Conservation (phyloP, 192 early-diverging fungal species). For the Ambispora gerdemannii region DNA sequence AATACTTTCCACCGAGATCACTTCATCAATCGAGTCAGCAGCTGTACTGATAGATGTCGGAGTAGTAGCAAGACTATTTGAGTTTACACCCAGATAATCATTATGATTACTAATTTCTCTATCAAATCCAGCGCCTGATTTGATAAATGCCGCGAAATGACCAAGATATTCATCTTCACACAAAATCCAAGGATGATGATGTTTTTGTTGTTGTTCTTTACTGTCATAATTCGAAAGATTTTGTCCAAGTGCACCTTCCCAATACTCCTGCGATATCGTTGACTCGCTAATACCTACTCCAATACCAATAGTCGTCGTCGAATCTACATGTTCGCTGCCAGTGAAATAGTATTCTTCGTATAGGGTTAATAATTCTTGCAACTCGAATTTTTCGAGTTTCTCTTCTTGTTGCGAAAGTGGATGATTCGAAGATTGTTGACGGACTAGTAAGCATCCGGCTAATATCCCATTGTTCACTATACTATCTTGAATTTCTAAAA, state of each 20-base stretch:
- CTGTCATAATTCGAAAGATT: not conserved
- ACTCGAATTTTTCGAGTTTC: constrained; percentile 32
- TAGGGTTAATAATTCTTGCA: constrained; percentile 26
- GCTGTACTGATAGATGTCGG: constrained; percentile 27
- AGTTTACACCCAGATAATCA: constrained; percentile 22
- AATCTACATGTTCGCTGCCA: not conserved
- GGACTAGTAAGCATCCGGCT: constrained; percentile 39
- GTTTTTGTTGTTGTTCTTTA: not conserved
- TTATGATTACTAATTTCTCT: not conserved
- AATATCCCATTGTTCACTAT: constrained; percentile 37
- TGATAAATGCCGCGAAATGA: constrained; percentile 49
- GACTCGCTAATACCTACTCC: constrained; percentile 27
- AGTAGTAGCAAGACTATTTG: constrained; percentile 28
- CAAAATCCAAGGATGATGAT: constrained; percentile 34
- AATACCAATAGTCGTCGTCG: not conserved
- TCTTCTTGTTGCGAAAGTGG: constrained; percentile 30
- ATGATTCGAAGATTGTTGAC: constrained; percentile 6
- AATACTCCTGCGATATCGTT: constrained; percentile 34
- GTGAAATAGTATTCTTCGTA: constrained; percentile 30
- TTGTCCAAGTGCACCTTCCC: constrained; percentile 7
- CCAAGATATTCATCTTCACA: constrained; percentile 46
- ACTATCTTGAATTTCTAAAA: constrained; percentile 39
- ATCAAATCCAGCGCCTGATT: constrained; percentile 32
- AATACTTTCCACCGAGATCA: constrained; percentile 28
- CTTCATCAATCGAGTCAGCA: constrained; percentile 23